Base-by-base conservation (phyloP, 2,329 filamentous ascomycete genomes). In the Endocalyx cinctus region DNA sequence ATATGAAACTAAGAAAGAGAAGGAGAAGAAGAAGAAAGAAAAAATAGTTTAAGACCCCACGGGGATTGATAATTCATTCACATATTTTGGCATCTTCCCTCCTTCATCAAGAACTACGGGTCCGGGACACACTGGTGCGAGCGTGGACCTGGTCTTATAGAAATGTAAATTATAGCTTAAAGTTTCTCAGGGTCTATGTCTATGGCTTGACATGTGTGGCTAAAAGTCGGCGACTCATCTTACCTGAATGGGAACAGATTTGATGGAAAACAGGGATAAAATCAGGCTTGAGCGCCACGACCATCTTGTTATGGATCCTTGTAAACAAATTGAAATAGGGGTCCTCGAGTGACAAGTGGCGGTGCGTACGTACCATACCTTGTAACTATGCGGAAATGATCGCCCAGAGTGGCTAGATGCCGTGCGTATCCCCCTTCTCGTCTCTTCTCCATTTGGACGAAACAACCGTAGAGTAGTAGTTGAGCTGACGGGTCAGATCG, bases 181-280 rank as follows among this genome's bases (percentile, higher is more conserved):
- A 45, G 45, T 43, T 45, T n/a, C 8, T 8, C 20, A n/a, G 8
- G 8, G 8, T 23, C 20, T n/a, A 8, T n/a, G 8, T 8, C 20
- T n/a, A 51, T 55, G 52, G 52, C 52, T 55, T 55, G 51, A 52
- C 47, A 36, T 34, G 43, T 55, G 51, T 57, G 53, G 52, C 52
- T 54, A 49, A 43, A 40, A 34, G 18, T 23, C 27, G 27, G 42
- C 37, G 32, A 17, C 26, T 25, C 33, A 34, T 29, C 8, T 39
- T 41, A 23, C 41, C 34, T 16, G 3, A 12, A 34, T 22, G 6
- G n/a, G 39, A 1, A 27, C 42, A 48, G 42, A 18, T 32, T 22
- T 36, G 23, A n/a, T 29, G 29, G 37, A 50, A 55, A 53, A 48
- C 50, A 51, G 36, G 50, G 46, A 42, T 49, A 41, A 43, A 36